Evolutionary conservation across 106 monocot species (phyloP).

Genomic region (Platanthera guangdongensis): DNA sequence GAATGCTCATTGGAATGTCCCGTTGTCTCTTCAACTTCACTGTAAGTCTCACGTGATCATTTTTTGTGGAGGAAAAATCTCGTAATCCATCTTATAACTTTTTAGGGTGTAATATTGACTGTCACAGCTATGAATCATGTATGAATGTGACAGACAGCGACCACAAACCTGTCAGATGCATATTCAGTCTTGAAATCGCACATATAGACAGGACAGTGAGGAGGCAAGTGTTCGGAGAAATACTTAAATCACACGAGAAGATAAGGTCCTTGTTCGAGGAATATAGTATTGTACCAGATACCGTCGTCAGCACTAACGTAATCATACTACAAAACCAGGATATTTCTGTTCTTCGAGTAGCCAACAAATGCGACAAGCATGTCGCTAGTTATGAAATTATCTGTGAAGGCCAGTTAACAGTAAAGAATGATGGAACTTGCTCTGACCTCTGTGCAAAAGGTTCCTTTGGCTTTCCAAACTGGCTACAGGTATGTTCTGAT

Average conservation of each 20-base stretch:
- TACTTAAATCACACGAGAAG: slow-evolving; percentile 35
- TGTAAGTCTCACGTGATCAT: slow-evolving; percentile 20
- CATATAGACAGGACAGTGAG: slow-evolving; percentile 38
- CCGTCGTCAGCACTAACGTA: slow-evolving; percentile 51
- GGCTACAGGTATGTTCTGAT: slow-evolving; percentile 47
- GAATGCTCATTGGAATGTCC: slow-evolving; percentile 59
- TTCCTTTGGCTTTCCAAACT: slow-evolving; percentile 57
- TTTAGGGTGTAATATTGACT: not conserved
- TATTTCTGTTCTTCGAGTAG: slow-evolving; percentile 34
- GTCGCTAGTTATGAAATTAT: slow-evolving; percentile 36
- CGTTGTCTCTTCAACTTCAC: slow-evolving; percentile 39
- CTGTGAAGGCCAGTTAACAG: slow-evolving; percentile 43
- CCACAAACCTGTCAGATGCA: slow-evolving; percentile 15
- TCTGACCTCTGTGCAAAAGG: slow-evolving; percentile 30
- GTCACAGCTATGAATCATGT: slow-evolving; percentile 11
- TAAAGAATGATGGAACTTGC: slow-evolving; percentile 28
- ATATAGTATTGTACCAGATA: slow-evolving; percentile 41
- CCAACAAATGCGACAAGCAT: slow-evolving; percentile 39
- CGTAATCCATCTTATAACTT: not conserved
- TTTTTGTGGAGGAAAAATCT: not conserved
- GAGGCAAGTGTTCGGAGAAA: slow-evolving; percentile 44
- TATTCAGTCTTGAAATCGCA: slow-evolving; percentile 45
- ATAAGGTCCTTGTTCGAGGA: slow-evolving; percentile 35
- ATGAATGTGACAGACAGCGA: slow-evolving; percentile 16
- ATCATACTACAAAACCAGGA: slow-evolving; percentile 56